Conservation (phyloP, 177 flowering plant genomes). For the Tripterygium wilfordii region DNA sequence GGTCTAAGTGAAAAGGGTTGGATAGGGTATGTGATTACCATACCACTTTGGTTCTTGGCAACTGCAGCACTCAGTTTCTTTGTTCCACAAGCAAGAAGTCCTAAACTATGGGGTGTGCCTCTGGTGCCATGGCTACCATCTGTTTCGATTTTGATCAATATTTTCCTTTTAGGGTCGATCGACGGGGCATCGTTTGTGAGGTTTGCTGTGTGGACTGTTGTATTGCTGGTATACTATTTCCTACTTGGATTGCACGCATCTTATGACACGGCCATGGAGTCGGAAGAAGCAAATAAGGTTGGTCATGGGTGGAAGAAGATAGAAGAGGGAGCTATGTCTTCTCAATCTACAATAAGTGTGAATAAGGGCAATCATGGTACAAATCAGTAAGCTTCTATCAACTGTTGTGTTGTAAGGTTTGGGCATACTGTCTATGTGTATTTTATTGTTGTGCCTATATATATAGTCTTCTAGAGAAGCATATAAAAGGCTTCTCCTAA, state of each 20-base stretch:
- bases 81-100: slow-evolving; percentile 33
- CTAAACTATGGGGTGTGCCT: slow-evolving; percentile 57
- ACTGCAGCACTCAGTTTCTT: slow-evolving; percentile 20
- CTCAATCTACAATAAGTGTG: no score
- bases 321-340: slow-evolving; percentile 20
- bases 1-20: slow-evolving; percentile 21
- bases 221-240: slow-evolving; percentile 43
- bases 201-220: slow-evolving; percentile 37
- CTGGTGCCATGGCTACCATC: slow-evolving; percentile 61
- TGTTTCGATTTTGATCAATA: slow-evolving; percentile 34
- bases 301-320: slow-evolving; percentile 9
- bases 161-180: slow-evolving; percentile 51
- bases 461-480: no score
- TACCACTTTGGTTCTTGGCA: slow-evolving; percentile 41
- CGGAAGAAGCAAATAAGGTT: neutral
- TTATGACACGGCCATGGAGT: slow-evolving; percentile 42
- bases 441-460: no score
- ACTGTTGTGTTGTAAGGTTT: no score
- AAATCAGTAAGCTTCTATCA: no score
- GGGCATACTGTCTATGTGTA: no score
- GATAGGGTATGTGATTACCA: slow-evolving; percentile 30
- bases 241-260: slow-evolving; percentile 54
- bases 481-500: no score
- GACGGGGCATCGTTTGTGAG: slow-evolving; percentile 36
- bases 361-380: no score